Conservation (phyloP, 345 rosid genomes). For the Salix suchowensis region DNA sequence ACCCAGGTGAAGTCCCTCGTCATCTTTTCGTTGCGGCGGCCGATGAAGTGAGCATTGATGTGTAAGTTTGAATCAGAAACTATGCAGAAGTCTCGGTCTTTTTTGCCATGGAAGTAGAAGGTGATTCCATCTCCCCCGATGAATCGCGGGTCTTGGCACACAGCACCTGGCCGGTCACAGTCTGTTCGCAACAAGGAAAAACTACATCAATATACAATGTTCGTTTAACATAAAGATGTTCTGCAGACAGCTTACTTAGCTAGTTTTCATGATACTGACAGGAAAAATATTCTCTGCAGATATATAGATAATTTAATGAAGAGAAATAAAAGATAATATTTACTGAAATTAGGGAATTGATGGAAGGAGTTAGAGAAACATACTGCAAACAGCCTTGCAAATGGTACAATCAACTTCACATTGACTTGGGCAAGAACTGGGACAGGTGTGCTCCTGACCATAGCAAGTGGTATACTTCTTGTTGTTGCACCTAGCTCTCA, state of each 20-base stretch:
- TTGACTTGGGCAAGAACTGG: constrained; percentile 39
- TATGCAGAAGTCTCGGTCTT: constrained; percentile 24
- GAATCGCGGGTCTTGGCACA: constrained; percentile 68
- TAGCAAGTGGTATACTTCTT: constrained; percentile 38
- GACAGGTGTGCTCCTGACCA: constrained; percentile 39
- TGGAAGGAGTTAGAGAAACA: background rate
- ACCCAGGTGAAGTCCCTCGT: constrained; percentile 32
- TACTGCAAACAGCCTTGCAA: constrained; percentile 63
- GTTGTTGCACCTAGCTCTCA: constrained; percentile 37
- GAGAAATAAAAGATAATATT: background rate
- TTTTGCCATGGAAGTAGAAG: constrained; percentile 74
- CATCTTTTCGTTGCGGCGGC: constrained; percentile 11
- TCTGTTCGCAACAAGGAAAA: constrained; percentile 16
- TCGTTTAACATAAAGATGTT: background rate
- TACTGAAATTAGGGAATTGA: background rate
- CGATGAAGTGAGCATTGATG: constrained; percentile 35
- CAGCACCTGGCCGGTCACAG: constrained; percentile 54
- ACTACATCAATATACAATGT: background rate
- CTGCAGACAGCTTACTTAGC: no score
- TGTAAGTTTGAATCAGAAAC: constrained; percentile 31
- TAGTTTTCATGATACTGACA: no score
- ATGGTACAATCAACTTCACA: constrained; percentile 57
- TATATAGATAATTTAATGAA: background rate
- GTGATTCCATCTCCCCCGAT: constrained; percentile 60
- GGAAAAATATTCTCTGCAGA: no score